Conservation (phyloP, 2,329 filamentous ascomycete species). For the Alternaria angustiovoidea region DNA sequence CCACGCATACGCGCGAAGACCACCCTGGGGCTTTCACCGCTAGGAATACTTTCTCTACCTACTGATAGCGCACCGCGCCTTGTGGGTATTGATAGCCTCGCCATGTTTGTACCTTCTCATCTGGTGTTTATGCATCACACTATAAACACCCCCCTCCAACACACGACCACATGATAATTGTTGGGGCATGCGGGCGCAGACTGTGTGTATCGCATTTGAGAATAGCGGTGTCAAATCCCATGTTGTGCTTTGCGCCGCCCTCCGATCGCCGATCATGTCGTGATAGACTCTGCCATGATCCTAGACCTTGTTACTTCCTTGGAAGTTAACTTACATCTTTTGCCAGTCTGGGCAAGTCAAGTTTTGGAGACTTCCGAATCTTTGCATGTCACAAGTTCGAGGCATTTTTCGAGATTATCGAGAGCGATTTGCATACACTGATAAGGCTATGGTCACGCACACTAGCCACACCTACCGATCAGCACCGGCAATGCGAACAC, state of each 20-base stretch:
- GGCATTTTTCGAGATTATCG: not conserved
- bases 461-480: slow-evolving; percentile 16
- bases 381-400: slow-evolving; percentile 4
- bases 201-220: slow-evolving; percentile 7
- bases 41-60: slow-evolving; percentile 14
- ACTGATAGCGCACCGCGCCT: slow-evolving; percentile 22
- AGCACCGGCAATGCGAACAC: slow-evolving; percentile 17
- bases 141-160: not conserved
- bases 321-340: not conserved
- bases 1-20: not conserved
- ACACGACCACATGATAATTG: not conserved
- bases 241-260: slow-evolving; percentile 7
- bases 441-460: slow-evolving; percentile 19
- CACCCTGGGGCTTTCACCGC: slow-evolving; percentile 22
- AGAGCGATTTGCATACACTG: slow-evolving; percentile 4
- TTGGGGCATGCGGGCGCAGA: not conserved
- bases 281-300: not conserved
- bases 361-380: not conserved
- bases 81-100: not conserved
- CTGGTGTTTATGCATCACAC: not conserved
- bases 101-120: not conserved
- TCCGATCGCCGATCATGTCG: slow-evolving; percentile 15
- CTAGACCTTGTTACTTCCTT: not conserved
- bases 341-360: not conserved
- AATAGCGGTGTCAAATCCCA: slow-evolving; percentile 20